phyloP scores from a whole-genome alignment of 805 yeast species.

The Saccharomycopsis synnaedendra region DNA sequence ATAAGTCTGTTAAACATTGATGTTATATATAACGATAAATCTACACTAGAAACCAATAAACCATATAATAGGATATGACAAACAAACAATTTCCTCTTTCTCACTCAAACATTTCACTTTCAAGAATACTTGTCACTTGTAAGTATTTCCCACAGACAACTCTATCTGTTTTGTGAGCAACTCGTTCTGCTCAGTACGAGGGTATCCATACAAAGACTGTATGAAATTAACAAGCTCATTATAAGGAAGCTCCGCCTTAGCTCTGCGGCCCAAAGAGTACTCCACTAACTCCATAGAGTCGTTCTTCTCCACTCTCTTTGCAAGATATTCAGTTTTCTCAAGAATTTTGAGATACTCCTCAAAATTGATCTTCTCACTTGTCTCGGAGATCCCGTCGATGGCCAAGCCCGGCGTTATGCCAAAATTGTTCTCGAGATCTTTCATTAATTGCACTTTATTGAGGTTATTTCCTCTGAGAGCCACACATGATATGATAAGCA shows the following conservation, averaged over 20 bases:
- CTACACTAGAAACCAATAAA: too few species aligned
- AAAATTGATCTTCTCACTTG: conserved; percentile 9
- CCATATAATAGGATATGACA: too few species aligned
- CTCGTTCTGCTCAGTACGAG: conserved; percentile 13
- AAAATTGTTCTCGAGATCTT: conserved; percentile 29
- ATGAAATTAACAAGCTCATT: conserved; percentile 19
- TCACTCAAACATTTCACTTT: too few species aligned
- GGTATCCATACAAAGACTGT: conserved; percentile 16
- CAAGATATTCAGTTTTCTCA: conserved; percentile 21
- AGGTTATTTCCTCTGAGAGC: conserved; percentile 21
- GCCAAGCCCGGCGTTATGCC: conserved; percentile 12
- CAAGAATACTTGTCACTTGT: background rate
- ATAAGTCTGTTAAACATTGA: too few species aligned
- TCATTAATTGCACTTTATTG: conserved; percentile 31
- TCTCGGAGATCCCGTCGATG: background rate
- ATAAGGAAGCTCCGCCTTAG: conserved; percentile 20
- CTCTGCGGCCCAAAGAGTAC: conserved; percentile 22
- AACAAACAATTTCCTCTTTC: too few species aligned
- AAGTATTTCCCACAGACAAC: conserved; percentile 10
- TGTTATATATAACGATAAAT: too few species aligned
- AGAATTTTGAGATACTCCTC: conserved; percentile 19
- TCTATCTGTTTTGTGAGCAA: conserved; percentile 2
- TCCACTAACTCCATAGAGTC: conserved; percentile 21
- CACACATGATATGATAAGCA: conserved; percentile 18
- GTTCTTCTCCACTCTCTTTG: conserved; percentile 17